A percentile compares a stretch with the other conserved stretches of the same genome.
phyloP scores from a whole-genome alignment of 1,284 basidiomycete species.

The Xanthoconium separans region DNA sequence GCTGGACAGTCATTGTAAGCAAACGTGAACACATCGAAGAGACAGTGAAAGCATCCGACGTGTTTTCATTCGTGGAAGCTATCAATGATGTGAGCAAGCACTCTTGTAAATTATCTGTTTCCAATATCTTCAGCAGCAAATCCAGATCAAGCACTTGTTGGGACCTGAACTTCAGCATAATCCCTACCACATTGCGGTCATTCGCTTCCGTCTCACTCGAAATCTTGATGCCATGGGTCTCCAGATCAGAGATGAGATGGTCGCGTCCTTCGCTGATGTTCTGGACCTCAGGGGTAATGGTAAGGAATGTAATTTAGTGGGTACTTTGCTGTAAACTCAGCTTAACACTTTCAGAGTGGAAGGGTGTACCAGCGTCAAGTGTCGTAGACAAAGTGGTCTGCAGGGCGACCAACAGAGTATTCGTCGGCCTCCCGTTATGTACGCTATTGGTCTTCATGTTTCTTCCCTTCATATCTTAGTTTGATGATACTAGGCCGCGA shows the following conservation, averaged over 20 bases:
- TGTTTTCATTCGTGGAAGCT: constrained; percentile 37
- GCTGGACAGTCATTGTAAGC: constrained; percentile 43
- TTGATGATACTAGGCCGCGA: neutral
- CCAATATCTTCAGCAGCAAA: neutral
- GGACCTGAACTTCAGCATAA: constrained; percentile 25
- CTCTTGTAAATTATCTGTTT: neutral
- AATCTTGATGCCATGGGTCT: constrained; percentile 26
- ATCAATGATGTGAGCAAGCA: constrained; percentile 31
- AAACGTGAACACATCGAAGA: constrained; percentile 41
- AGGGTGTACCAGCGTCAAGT: constrained; percentile 8
- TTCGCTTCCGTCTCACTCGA: constrained; percentile 31
- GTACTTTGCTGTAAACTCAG: neutral
- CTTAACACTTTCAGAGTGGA: constrained; percentile 31
- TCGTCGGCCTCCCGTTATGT: constrained; percentile 41
- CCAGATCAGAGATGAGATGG: constrained; percentile 30
- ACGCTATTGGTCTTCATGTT: neutral
- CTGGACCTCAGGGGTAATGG: neutral
- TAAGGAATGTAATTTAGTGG: neutral
- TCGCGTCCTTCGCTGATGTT: constrained; percentile 27
- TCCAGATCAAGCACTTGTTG: constrained; percentile 20
- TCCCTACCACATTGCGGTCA: constrained; percentile 27
- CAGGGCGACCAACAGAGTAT: constrained; percentile 35
- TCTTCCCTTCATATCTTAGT: no score
- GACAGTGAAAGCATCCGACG: constrained; percentile 36
- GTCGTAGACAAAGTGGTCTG: constrained; percentile 27